Evolutionary conservation across 2,329 filamentous ascomycete species (phyloP), one percentile per base, ranked within the genome.

Genomic region (Pseudocercospora vitis): DNA sequence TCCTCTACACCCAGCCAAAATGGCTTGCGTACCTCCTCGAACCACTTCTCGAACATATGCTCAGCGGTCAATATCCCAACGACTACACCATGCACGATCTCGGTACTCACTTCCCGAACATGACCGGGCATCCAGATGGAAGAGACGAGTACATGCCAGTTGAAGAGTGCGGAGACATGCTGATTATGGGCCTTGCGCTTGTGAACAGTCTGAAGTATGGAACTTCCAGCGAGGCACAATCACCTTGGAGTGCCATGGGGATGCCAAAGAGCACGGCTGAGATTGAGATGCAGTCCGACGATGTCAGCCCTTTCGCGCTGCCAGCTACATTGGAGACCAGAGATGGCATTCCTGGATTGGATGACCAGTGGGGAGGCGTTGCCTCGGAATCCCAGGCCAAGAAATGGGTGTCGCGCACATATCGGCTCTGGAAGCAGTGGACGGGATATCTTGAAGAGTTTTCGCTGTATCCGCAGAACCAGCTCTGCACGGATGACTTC

Each of bases 401-500:
- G 63, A 78, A 81, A 67, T 88, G 85, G 85, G 77, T 94, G 31
- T 72, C 75, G 16, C 76, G 81, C 32, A 89, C 88, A 66, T 94
- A 91, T 71, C 70, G 76, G 1, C 76, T 91, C 24, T 85, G 89
- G 72, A 84, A 83, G 59, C 85, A 90, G 65, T 94, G 89, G 89
- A 89, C 88, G 0, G 77, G 81, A 5, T 94, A 90, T 67, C 76
- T 94, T 18, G 81, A 91, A n/a, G 79, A 89, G 26, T 88, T 85
- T 66, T 81, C 86, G 21, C 75, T 92, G 35, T 83, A 88, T 53
- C 89, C 89, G 2, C 81, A 84, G 2, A 84, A 89, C 58, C 89
- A 92, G 70, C 78, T 94, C 12, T 90, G 85, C 16, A 94, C 89
- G 1, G 89, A 94, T 65, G 89, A 94, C 66, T 94, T 92, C 68